Evolutionary conservation across 1,139 yeast species (phyloP), one percentile per base, ranked within the genome.

Genomic region (Yamadazyma blattariae): DNA sequence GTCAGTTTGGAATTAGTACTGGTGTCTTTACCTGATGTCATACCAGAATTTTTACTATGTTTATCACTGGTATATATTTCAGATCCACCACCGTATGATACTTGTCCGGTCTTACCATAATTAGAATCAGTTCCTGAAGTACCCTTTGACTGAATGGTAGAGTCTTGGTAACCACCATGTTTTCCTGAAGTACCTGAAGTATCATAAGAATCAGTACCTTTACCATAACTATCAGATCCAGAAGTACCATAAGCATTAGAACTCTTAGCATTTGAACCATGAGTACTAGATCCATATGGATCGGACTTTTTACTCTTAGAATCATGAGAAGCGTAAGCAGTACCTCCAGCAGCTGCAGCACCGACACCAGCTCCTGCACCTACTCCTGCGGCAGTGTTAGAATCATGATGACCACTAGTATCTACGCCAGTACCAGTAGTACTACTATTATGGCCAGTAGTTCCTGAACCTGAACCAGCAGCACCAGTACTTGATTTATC

Each of bases 391-490:
- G 41, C 49, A 22, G 40, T 36, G 29, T 43, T 36, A 34, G 24
- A 22, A 6, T 45, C 34, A 23, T 35, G 44, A 4, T 26, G 36
- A 19, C 50, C 47, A 25, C 42, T 25, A 8, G 45, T 43, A 25
- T 44, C 35, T 23, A 45, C 25, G 14, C 36, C 42, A 8, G 21
- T 37, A 13, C 45, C 49, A 31, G 41, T 22, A 29, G 37, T 20
- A 22, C 45, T 35, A 18, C 41, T 50, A 20, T 37, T 37, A 20
- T 44, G 35, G 18, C 39, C 51, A 21, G 35, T 33, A 23, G 44
- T 37, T 22, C 49, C 32, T 26, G 42, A 44, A 17, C 44, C 50
- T 12, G 43, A 38, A 20, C 41, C 48, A 22, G 42, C 36, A 19
- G 41, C 46, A 13, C 30, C 24, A 23, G 40, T 36, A 25, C 36